Percentiles rank a stretch among this genome's conserved stretches.
phyloP scores from a whole-genome alignment of 495 filamentous ascomycete genomes.

The Penicillium antarcticum region DNA sequence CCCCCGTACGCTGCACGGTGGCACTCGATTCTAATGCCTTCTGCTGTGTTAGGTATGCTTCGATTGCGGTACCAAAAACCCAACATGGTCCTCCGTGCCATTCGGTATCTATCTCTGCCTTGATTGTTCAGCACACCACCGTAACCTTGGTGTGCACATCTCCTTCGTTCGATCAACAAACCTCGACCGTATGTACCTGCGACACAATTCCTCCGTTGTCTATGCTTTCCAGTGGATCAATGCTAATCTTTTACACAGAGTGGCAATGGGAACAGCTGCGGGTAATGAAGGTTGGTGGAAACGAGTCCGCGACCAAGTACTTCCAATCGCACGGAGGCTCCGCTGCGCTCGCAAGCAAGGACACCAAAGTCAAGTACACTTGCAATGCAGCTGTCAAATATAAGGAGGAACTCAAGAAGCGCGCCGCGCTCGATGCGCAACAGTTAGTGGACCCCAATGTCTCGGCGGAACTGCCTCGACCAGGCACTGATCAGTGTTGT shows the following conservation, averaged over 20 bases:
- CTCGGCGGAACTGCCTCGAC: constrained; percentile 3
- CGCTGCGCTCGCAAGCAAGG: constrained; percentile 90
- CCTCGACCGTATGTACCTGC: constrained; percentile 78
- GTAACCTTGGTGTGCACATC: constrained; percentile 89
- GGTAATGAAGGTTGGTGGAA: constrained; percentile 97
- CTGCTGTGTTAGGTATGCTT: constrained; percentile 73
- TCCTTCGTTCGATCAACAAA: constrained; percentile 98
- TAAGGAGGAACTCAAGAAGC: constrained; percentile 87
- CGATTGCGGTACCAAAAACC: constrained; percentile 94
- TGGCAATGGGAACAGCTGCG: constrained; percentile 99
- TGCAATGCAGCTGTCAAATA: constrained; percentile 88
- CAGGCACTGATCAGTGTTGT: constrained; percentile 14
- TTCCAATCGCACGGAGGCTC: constrained; percentile 95
- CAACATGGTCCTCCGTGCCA: constrained; percentile 96
- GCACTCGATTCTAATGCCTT: constrained; percentile 20
- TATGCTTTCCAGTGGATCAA: not conserved
- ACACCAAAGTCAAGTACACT: constrained; percentile 94
- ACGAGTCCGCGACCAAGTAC: constrained; percentile 96
- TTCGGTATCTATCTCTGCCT: constrained; percentile 98
- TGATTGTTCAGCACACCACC: constrained; percentile 91
- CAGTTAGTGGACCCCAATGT: constrained; percentile 51
- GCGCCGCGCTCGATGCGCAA: constrained; percentile 74
- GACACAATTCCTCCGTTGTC: not conserved
- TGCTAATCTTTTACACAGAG: constrained; percentile 52
- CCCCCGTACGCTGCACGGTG: constrained; percentile 13